Base-by-base conservation (phyloP, 2,329 filamentous ascomycete species). In the Pseudogymnoascus sp. region DNA sequence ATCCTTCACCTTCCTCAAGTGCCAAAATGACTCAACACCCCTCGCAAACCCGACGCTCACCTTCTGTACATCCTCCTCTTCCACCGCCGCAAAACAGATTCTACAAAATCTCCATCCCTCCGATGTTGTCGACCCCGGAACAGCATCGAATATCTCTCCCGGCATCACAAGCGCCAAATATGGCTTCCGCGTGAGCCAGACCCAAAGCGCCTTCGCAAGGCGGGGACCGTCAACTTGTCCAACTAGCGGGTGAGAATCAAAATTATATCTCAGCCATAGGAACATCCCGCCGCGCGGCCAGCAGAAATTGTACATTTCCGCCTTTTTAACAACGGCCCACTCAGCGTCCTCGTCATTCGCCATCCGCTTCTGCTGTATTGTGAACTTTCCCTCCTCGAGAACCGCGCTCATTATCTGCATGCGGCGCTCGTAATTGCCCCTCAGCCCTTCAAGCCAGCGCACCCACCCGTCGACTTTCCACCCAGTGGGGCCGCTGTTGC, bases 211-310 rank as follows among this genome's bases (percentile, higher is more conserved):
- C 14, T 78, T 79, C 2, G 84, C 79, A 0, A 96, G 80, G 23
- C 80, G 77, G 8, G 82, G 73, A 0, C 82, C 80, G 60, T 82
- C 77, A 18, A 89, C 77, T 43, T 77, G 72, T 25, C 75, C 74
- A 38, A 21, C 11, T 12, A 96, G 80, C 11, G 91, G 90, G 72
- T 96, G 92, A 1, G 80, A 78, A 62, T 88, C 83, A 69, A 92
- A 88, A 72, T 86, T 81, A 65, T 95, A 76, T 63, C 84, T 82
- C 3, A 96, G 70, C 93, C 93, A 97, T 63, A 96, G 76, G 74
- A 96, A 97, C 92, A 97, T 97, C 72, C 93, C 93, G 37, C 88
- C 93, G 28, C 89, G 84, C 0, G 93, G 92, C 82, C 89, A 91
- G 68, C 83, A 76, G 72, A 96, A 96, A 53, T 87, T 84, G 74